Evolutionary conservation across 306 rosid genomes (phyloP).

Genomic region (Vachellia collinsii): DNA sequence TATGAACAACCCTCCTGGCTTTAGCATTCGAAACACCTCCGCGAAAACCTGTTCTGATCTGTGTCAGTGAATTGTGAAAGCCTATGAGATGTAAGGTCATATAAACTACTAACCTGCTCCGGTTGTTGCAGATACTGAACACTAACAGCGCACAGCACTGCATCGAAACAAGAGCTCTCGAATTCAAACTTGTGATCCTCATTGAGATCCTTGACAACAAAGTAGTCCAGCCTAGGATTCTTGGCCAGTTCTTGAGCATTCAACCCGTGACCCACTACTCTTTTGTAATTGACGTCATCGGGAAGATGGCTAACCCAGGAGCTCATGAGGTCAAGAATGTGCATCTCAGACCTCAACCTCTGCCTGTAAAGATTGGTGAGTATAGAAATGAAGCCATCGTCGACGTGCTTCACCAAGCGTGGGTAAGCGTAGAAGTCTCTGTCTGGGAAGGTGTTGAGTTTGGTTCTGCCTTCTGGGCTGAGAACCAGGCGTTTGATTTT

Average conservation of each 20-base stretch:
- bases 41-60: slow-evolving; percentile 66
- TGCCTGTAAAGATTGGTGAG: slow-evolving; percentile 67
- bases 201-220: slow-evolving; percentile 82
- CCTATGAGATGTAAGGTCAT: background rate
- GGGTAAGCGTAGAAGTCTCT: slow-evolving; percentile 77
- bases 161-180: slow-evolving; percentile 66
- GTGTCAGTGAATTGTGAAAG: background rate
- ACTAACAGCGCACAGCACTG: slow-evolving; percentile 81
- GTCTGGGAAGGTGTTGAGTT: slow-evolving; percentile 61
- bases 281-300: slow-evolving; percentile 52
- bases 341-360: slow-evolving; percentile 53
- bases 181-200: slow-evolving; percentile 66
- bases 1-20: slow-evolving; percentile 85
- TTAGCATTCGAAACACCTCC: slow-evolving; percentile 72
- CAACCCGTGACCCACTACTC: slow-evolving; percentile 86
- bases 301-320: slow-evolving; percentile 94
- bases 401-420: slow-evolving; percentile 79
- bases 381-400: slow-evolving; percentile 72
- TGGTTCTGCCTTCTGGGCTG: slow-evolving; percentile 65
- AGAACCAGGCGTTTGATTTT: slow-evolving; percentile 69
- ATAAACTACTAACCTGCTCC: slow-evolving; percentile 66
- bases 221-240: slow-evolving; percentile 68
- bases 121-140: slow-evolving; percentile 97
- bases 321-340: slow-evolving; percentile 85
- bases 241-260: slow-evolving; percentile 83